These are phyloP conservation scores for Suillus plorans DNA, from an alignment of 768 basidiomycete species.

Conservation along the genomic window DNA sequence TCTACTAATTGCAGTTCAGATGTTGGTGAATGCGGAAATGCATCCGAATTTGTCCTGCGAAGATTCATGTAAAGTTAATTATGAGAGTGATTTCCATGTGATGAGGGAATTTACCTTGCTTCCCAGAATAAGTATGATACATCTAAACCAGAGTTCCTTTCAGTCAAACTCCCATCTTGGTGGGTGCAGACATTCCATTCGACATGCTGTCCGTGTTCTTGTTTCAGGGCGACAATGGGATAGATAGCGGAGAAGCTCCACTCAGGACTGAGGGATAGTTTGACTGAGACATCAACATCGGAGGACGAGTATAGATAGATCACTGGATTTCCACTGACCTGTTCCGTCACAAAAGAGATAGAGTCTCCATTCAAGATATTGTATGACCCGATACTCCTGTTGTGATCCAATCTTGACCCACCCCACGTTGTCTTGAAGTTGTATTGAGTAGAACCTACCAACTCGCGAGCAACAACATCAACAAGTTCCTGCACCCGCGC, in stretches of 20 bases:
- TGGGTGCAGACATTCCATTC: background rate
- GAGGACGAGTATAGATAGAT: slow-evolving; percentile 4
- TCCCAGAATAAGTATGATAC: background rate
- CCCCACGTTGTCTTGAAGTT: too few species aligned
- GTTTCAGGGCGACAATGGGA: background rate
- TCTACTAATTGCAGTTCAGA: background rate
- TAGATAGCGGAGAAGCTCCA: slow-evolving; percentile 3
- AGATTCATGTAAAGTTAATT: background rate
- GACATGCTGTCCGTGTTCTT: background rate
- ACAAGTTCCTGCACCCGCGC: background rate
- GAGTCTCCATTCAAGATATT: background rate
- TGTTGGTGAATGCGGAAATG: background rate
- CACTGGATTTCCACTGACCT: background rate
- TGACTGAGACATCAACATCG: background rate
- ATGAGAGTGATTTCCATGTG: background rate
- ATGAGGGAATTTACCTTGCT: background rate
- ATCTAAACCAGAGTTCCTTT: background rate
- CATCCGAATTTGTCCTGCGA: background rate
- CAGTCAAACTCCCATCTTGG: background rate
- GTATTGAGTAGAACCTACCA: background rate
- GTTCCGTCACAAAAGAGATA: too few species aligned
- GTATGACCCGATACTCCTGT: background rate
- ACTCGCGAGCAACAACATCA: background rate
- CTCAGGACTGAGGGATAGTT: background rate
- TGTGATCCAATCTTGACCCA: background rate